phyloP scores from a whole-genome alignment of 2,329 filamentous ascomycete genomes.

The Bisporella sp. region DNA sequence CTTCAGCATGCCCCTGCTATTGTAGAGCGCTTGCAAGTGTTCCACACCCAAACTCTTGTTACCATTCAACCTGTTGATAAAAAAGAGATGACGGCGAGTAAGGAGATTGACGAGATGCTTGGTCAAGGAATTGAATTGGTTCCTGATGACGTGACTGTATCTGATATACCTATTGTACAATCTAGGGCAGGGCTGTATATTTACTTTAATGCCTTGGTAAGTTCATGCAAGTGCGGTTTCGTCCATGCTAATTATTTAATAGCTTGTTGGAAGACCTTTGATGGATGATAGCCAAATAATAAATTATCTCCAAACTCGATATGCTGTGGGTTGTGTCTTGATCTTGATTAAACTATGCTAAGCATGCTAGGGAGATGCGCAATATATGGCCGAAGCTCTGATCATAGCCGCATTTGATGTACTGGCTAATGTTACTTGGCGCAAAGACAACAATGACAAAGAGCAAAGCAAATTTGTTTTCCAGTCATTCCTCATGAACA shows the following conservation, averaged over 20 bases:
- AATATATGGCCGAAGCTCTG: slow-evolving; percentile 71
- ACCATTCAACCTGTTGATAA: slow-evolving; percentile 47
- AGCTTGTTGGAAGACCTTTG: slow-evolving; percentile 76
- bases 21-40: slow-evolving; percentile 44
- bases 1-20: slow-evolving; percentile 49
- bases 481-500: slow-evolving; percentile 79
- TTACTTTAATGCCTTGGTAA: slow-evolving; percentile 74
- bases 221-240: slow-evolving; percentile 21
- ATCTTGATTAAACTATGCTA: slow-evolving; percentile 15
- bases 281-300: slow-evolving; percentile 76
- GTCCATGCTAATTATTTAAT: slow-evolving; percentile 21
- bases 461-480: slow-evolving; percentile 60
- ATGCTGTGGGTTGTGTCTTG: slow-evolving; percentile 50
- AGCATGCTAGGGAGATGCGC: slow-evolving; percentile 59
- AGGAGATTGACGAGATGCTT: slow-evolving; percentile 49
- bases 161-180: slow-evolving; percentile 64
- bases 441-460: slow-evolving; percentile 61
- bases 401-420: slow-evolving; percentile 87
- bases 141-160: slow-evolving; percentile 33
- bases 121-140: slow-evolving; percentile 48
- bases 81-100: slow-evolving; percentile 41
- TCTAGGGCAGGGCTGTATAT: slow-evolving; percentile 79
- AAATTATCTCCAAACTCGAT: slow-evolving; percentile 76
- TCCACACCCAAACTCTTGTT: slow-evolving; percentile 49
- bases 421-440: slow-evolving; percentile 60